Percentiles rank a stretch among this genome's conserved stretches.
Conservation (phyloP, 371 early-diverging fungal genomes). For the Coemansia sp. region DNA sequence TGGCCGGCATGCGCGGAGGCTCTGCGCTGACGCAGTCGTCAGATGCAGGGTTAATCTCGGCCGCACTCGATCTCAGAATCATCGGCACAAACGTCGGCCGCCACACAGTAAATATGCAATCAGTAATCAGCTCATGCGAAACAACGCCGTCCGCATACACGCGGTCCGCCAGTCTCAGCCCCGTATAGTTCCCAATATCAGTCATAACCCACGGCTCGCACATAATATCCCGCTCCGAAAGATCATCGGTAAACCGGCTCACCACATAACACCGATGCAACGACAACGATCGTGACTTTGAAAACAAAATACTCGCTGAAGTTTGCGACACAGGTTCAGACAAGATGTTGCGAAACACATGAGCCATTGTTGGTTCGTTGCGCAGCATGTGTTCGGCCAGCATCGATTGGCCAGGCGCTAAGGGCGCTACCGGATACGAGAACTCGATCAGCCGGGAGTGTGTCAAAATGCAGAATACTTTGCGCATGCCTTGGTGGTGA, state of each 20-base stretch:
- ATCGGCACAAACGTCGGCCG: constrained; percentile 44
- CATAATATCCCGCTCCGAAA: constrained; percentile 35
- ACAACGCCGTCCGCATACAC: constrained; percentile 42
- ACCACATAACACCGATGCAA: constrained; percentile 47
- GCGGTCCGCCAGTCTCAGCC: constrained; percentile 46
- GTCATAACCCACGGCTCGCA: constrained; percentile 49
- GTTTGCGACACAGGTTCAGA: constrained; percentile 1
- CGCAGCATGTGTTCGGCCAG: constrained; percentile 24
- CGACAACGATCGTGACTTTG: constrained; percentile 30
- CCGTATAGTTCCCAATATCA: constrained; percentile 48
- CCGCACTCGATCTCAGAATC: constrained; percentile 17
- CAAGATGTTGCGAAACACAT: constrained; percentile 7
- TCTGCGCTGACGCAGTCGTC: constrained; percentile 6
- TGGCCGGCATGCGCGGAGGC: too few species aligned
- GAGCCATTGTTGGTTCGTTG: constrained; percentile 22
- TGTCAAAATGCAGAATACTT: constrained; percentile 42
- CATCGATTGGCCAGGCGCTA: constrained; percentile 15
- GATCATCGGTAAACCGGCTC: constrained; percentile 41
- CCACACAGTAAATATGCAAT: constrained; percentile 49
- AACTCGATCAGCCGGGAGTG: constrained; percentile 40
- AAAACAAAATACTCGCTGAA: constrained; percentile 19
- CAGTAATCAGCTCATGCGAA: constrained; percentile 46
- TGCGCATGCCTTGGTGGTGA: constrained; percentile 47
- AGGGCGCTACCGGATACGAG: constrained; percentile 21
- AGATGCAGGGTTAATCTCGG: constrained; percentile 1